These are phyloP conservation scores for Colletotrichum phormii DNA, from an alignment of 2,329 filamentous ascomycete species.

Conservation along the genomic window DNA sequence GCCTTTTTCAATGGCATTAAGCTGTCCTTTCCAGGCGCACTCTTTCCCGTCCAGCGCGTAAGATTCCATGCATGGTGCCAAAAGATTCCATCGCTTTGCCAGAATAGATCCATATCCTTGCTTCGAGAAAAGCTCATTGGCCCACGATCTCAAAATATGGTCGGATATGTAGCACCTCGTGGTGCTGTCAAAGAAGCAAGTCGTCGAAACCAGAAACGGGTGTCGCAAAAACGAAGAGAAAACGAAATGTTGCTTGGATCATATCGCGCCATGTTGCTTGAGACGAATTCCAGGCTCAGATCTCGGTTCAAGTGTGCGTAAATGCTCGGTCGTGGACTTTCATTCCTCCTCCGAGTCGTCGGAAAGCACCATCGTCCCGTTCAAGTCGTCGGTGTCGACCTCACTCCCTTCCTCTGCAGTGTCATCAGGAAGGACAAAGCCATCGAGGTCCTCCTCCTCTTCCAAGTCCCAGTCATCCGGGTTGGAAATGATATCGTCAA, in stretches of 20 bases:
- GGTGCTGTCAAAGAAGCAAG: not conserved
- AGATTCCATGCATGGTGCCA: not conserved
- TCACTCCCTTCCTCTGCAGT: no score
- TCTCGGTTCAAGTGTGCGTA: fast-evolving
- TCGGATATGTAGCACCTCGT: not conserved
- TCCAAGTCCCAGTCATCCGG: no score
- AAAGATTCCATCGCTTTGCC: not conserved
- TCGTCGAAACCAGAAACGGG: not conserved
- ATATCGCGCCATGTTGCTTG: not conserved
- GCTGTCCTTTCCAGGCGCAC: not conserved
- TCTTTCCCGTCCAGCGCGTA: no score
- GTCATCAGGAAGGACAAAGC: no score
- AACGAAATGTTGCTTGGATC: not conserved
- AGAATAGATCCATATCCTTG: not conserved
- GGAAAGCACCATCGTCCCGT: not conserved
- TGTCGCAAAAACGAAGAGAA: not conserved
- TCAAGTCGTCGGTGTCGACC: no score
- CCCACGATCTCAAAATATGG: not conserved
- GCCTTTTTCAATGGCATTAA: not conserved
- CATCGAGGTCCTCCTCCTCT: no score
- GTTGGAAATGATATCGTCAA: no score
- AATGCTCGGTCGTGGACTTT: not conserved
- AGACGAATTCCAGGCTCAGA: not conserved
- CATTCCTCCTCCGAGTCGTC: not conserved
- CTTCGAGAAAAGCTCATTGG: not conserved